Conservation (phyloP, 208 protist species). For the Leishmania mexicana region DNA sequence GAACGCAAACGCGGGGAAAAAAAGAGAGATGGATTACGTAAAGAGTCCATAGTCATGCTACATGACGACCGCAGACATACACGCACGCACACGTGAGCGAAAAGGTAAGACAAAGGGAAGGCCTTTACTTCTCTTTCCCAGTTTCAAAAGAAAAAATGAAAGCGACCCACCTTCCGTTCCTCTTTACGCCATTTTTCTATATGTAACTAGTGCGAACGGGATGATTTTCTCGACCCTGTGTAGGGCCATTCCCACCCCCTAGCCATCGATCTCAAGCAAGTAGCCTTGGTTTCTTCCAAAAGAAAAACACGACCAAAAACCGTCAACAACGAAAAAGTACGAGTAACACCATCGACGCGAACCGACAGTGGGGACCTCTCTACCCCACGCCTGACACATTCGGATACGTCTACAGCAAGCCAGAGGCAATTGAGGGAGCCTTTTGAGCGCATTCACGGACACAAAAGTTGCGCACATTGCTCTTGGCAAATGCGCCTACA, state of each 20-base stretch:
- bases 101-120: background rate
- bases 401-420: background rate
- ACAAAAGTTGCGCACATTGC: background rate
- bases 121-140: background rate
- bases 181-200: background rate
- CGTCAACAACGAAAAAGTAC: background rate
- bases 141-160: background rate
- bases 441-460: background rate
- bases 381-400: background rate
- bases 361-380: background rate
- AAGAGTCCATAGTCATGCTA: background rate
- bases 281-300: background rate
- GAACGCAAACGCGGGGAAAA: background rate
- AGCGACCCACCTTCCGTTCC: background rate
- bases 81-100: background rate
- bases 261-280: background rate
- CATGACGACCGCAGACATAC: background rate
- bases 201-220: background rate
- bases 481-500: background rate
- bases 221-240: background rate
- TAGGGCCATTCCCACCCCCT: background rate
- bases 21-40: background rate
- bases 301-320: background rate
- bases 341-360: background rate
- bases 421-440: background rate